Conservation (phyloP, 768 basidiomycete species). For the Pulveroboletus sp. region DNA sequence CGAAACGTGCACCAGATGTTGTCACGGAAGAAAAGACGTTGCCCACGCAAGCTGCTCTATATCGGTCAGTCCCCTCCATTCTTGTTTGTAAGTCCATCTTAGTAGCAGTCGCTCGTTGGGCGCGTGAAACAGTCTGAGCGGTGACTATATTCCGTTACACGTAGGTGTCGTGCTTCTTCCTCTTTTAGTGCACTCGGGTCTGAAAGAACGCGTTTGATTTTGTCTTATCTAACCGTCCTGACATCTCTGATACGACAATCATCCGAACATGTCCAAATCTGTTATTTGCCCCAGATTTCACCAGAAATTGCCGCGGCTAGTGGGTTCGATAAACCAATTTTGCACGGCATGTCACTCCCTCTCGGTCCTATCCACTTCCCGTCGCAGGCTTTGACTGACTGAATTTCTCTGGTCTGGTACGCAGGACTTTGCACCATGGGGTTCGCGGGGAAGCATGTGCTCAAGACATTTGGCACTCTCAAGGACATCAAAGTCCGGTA, state of each 20-base stretch:
- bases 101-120: background rate
- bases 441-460: constrained; percentile 87
- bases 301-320: constrained; percentile 93
- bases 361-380: background rate
- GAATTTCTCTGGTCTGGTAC: background rate
- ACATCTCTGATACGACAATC: background rate
- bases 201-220: background rate
- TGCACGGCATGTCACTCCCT: constrained; percentile 48
- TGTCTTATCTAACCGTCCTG: background rate
- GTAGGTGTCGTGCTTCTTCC: constrained; percentile 38
- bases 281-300: constrained; percentile 55
- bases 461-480: constrained; percentile 81
- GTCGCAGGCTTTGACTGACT: background rate
- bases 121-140: constrained; percentile 62
- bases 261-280: background rate
- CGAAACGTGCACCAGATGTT: constrained; percentile 81
- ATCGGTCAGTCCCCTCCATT: constrained; percentile 54
- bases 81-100: background rate
- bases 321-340: constrained; percentile 90
- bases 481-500: constrained; percentile 95
- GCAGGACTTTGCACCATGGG: constrained; percentile 88
- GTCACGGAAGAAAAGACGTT: constrained; percentile 87
- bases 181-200: background rate
- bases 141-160: constrained; percentile 90
- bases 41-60: constrained; percentile 82